Conservation (phyloP, 768 basidiomycete species). For the Strobilomyces dryophilus region DNA sequence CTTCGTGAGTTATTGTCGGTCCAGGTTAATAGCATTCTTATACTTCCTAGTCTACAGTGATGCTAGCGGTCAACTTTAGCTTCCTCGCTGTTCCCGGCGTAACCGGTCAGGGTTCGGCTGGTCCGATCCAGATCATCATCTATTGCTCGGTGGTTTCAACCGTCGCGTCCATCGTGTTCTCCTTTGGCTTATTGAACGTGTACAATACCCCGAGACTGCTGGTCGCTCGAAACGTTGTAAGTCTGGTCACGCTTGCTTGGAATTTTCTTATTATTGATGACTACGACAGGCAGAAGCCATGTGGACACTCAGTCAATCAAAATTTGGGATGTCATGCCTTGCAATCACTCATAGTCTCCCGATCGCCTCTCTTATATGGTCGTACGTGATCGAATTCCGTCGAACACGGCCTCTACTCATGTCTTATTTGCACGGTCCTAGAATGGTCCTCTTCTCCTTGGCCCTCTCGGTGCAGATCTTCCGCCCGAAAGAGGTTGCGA, state of each 20-base stretch:
- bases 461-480: conserved; percentile 11
- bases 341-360: conserved; percentile 17
- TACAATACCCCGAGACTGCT: conserved; percentile 7
- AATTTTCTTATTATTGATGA: neutral
- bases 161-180: conserved; percentile 12
- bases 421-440: neutral
- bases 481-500: neutral
- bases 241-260: neutral
- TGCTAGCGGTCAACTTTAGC: conserved; percentile 15
- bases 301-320: neutral
- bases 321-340: conserved; percentile 4
- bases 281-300: conserved; percentile 3
- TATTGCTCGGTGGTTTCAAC: conserved; percentile 13
- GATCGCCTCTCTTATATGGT: conserved; percentile 10
- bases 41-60: conserved; percentile 11
- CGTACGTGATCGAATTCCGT: conserved; percentile 3
- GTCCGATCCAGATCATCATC: conserved; percentile 3
- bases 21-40: neutral
- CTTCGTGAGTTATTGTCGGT: conserved; percentile 1
- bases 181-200: conserved; percentile 6
- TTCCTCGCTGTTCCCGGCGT: conserved; percentile 14
- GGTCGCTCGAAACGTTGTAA: conserved; percentile 5
- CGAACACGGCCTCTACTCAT: neutral
- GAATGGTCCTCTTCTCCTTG: conserved; percentile 5
- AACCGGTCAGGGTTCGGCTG: neutral